Conservation (phyloP, 176 grass and related monocot species). For the Elaeis guineensis region DNA sequence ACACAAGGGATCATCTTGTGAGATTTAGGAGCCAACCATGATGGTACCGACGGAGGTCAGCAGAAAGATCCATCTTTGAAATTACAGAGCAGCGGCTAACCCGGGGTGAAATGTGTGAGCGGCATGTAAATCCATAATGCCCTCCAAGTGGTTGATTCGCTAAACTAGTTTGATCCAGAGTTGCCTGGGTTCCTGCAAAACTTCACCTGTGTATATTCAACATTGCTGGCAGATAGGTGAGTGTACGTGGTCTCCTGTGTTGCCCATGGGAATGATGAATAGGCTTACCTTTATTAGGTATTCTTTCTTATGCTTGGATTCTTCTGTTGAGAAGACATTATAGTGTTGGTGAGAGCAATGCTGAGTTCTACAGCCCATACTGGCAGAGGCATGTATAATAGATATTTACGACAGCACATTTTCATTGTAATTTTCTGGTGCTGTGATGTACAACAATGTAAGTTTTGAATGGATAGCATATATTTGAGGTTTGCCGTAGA, state of each 20-base stretch:
- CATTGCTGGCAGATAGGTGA: slow-evolving; percentile 22
- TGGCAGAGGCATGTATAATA: slow-evolving; percentile 24
- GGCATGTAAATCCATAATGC: neutral
- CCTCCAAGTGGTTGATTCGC: neutral
- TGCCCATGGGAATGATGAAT: slow-evolving; percentile 25
- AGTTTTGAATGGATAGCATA: slow-evolving; percentile 14
- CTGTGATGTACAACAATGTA: slow-evolving; percentile 26
- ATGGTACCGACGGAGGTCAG: too few species aligned
- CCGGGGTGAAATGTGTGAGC: neutral
- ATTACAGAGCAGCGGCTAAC: neutral
- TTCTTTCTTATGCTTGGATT: slow-evolving; percentile 28
- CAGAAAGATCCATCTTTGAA: too few species aligned
- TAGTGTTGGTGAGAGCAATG: slow-evolving; percentile 18
- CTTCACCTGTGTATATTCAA: slow-evolving; percentile 13
- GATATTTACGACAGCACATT: slow-evolving; percentile 10
- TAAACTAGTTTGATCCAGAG: neutral
- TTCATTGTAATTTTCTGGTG: slow-evolving; percentile 21
- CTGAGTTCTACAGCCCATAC: neutral
- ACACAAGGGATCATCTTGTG: too few species aligned
- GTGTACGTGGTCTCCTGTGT: slow-evolving; percentile 21
- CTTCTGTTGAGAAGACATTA: slow-evolving; percentile 15
- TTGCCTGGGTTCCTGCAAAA: neutral
- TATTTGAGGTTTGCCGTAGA: too few species aligned
- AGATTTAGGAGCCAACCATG: too few species aligned
- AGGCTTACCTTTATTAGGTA: slow-evolving; percentile 23